phyloP scores from a whole-genome alignment of 441 rosid species.

The Brassica hybrid region DNA sequence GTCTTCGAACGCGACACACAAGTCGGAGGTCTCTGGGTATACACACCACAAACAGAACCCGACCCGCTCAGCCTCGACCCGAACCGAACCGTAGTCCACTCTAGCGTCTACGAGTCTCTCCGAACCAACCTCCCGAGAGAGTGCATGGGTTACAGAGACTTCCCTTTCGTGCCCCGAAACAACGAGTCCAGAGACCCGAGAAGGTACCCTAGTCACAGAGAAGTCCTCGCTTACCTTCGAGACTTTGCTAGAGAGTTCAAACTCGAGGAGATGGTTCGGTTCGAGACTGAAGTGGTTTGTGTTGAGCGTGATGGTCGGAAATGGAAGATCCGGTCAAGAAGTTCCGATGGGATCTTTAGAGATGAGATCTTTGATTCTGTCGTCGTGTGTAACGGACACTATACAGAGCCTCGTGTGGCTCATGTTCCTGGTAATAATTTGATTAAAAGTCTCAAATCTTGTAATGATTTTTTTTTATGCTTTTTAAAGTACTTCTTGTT shows the following conservation, averaged over 20 bases:
- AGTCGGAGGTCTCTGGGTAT: slow-evolving; percentile 51
- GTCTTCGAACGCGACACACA: slow-evolving; percentile 56
- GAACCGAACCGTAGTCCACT: slow-evolving; percentile 43
- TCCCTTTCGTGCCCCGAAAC: slow-evolving; percentile 57
- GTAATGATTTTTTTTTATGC: background rate
- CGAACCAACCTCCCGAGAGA: slow-evolving; percentile 79
- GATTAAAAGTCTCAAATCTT: background rate
- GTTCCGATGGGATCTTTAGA: background rate
- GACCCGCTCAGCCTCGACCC: slow-evolving; percentile 41
- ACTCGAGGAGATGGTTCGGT: slow-evolving; percentile 66
- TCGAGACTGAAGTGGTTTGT: slow-evolving; percentile 58
- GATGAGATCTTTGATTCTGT: slow-evolving; percentile 80
- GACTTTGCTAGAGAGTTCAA: slow-evolving; percentile 65
- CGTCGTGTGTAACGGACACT: slow-evolving; percentile 82
- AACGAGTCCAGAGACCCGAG: slow-evolving; percentile 56
- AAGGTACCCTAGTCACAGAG: slow-evolving; percentile 74
- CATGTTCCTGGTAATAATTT: slow-evolving; percentile 56
- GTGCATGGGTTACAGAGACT: slow-evolving; percentile 69
- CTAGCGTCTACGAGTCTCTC: slow-evolving; percentile 73
- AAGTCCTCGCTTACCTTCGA: slow-evolving; percentile 67
- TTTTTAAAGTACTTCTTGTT: slow-evolving; percentile 15
- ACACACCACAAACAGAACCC: slow-evolving; percentile 15
- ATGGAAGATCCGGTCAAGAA: slow-evolving; percentile 60
- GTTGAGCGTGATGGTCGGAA: slow-evolving; percentile 44
- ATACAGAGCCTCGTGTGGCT: slow-evolving; percentile 72